These are phyloP conservation scores for Auriscalpium microsporum DNA, from an alignment of 768 basidiomycete genomes.

Conservation along the genomic window DNA sequence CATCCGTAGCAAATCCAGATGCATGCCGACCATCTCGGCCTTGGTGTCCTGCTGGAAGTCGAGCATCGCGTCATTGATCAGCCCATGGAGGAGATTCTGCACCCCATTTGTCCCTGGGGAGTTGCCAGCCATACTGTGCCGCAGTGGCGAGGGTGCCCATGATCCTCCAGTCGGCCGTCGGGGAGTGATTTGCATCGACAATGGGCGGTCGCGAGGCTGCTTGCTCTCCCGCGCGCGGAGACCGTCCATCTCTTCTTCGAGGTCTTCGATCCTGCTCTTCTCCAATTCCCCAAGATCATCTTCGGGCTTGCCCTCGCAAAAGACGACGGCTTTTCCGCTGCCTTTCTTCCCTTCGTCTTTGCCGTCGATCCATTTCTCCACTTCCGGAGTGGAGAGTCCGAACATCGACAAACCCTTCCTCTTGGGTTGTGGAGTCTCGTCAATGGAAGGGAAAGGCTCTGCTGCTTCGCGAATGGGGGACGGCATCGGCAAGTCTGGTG, in stretches of 20 bases:
- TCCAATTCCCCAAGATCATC: conserved; percentile 17
- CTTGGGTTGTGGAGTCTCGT: conserved; percentile 12
- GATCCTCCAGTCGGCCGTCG: conserved; percentile 25
- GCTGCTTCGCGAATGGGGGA: conserved; percentile 14
- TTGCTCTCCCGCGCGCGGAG: conserved; percentile 22
- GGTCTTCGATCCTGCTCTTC: conserved; percentile 25
- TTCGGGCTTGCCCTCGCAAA: conserved; percentile 31
- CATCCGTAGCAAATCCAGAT: conserved; percentile 66
- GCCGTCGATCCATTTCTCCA: conserved; percentile 41
- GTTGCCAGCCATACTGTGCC: conserved; percentile 32
- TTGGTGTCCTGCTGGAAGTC: conserved; percentile 64
- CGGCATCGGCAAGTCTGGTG: conserved; percentile 10
- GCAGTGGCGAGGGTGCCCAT: conserved; percentile 21
- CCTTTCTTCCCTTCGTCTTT: conserved; percentile 21
- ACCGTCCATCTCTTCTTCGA: conserved; percentile 39
- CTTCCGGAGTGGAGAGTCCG: conserved; percentile 46
- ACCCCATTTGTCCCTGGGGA: conserved; percentile 30
- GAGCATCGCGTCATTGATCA: conserved; percentile 64
- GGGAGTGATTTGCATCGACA: conserved; percentile 44
- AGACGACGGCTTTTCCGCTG: conserved; percentile 33
- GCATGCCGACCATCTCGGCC: conserved; percentile 66
- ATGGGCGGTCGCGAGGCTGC: conserved; percentile 28
- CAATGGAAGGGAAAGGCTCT: conserved; percentile 25
- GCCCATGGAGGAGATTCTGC: conserved; percentile 54
- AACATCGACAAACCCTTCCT: conserved; percentile 20